A percentile compares a stretch with the other conserved stretches of the same genome.
phyloP scores from a whole-genome alignment of 2,329 filamentous ascomycete genomes.

The Talaromyces funiculosus region DNA sequence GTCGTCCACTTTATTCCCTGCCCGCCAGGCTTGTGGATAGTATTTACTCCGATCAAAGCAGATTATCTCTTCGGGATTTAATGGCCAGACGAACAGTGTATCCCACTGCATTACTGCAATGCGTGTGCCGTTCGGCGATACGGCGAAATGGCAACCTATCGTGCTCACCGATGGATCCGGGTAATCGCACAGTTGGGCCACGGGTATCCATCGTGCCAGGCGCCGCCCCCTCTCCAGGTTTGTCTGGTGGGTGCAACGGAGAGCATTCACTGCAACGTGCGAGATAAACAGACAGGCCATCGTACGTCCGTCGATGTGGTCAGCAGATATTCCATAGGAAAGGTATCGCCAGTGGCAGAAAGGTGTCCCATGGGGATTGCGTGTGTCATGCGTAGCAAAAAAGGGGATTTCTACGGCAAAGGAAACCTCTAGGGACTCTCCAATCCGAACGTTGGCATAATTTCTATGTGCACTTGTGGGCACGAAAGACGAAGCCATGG shows the following conservation, averaged over 20 bases:
- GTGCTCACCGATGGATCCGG: constrained; percentile 27
- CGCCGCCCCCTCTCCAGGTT: constrained; percentile 39
- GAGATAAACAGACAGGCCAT: constrained; percentile 36
- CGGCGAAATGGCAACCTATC: constrained; percentile 33
- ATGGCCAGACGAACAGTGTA: constrained; percentile 35
- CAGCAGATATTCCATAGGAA: constrained; percentile 33
- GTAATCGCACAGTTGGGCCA: constrained; percentile 34
- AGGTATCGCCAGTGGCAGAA: constrained; percentile 37
- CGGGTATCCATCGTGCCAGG: constrained; percentile 31
- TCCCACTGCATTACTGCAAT: constrained; percentile 41
- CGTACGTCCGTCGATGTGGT: constrained; percentile 29
- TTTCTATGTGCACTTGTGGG: constrained; percentile 1
- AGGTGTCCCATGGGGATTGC: neutral
- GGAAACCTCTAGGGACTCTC: constrained; percentile 14
- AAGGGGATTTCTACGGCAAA: constrained; percentile 39
- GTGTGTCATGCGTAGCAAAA: constrained; percentile 31
- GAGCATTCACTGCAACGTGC: constrained; percentile 23
- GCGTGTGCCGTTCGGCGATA: constrained; percentile 31
- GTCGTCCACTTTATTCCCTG: constrained; percentile 7
- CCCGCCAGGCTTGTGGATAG: constrained; percentile 28
- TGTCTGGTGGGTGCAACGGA: constrained; percentile 28
- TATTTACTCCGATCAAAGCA: constrained; percentile 17
- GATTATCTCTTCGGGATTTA: constrained; percentile 34
- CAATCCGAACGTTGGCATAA: neutral
- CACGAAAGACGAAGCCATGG: neutral